Conservation (phyloP, 2,329 filamentous ascomycete species). For the Fusarium incarnatum region DNA sequence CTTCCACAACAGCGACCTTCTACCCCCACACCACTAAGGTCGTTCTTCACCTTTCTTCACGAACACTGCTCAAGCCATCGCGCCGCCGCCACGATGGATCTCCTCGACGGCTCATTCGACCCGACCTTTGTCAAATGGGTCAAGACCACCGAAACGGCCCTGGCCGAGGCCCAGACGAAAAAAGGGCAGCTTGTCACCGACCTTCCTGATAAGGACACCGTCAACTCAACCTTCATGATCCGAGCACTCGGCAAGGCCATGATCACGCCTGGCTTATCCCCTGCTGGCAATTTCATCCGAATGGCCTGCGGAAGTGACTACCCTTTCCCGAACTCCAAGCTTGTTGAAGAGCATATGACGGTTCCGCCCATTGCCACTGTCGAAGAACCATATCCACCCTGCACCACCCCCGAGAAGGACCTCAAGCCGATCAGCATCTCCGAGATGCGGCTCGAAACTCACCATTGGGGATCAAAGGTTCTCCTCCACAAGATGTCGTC, state of each 20-base stretch:
- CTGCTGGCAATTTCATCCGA: background rate
- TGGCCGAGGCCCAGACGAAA: background rate
- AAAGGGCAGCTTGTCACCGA: constrained; percentile 24
- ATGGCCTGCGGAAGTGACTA: background rate
- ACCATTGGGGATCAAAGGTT: background rate
- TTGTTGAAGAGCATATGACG: background rate
- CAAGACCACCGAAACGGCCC: background rate
- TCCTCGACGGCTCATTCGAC: background rate
- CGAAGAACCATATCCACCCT: constrained; percentile 13
- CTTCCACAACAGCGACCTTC: background rate
- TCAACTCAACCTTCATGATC: background rate
- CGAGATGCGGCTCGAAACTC: background rate
- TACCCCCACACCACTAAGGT: background rate
- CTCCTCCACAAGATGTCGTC: background rate
- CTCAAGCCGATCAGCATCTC: constrained; percentile 7
- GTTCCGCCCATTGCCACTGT: background rate
- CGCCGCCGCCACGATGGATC: background rate
- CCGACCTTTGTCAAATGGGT: background rate
- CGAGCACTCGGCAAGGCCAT: background rate
- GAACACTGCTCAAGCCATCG: accelerated
- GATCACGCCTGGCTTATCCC: background rate
- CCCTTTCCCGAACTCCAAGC: background rate
- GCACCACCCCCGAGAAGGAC: background rate
- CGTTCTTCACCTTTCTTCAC: accelerated
- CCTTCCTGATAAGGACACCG: background rate